phyloP scores from a whole-genome alignment of 2,329 filamentous ascomycete species.

The Pseudohalonectria lignicola region DNA sequence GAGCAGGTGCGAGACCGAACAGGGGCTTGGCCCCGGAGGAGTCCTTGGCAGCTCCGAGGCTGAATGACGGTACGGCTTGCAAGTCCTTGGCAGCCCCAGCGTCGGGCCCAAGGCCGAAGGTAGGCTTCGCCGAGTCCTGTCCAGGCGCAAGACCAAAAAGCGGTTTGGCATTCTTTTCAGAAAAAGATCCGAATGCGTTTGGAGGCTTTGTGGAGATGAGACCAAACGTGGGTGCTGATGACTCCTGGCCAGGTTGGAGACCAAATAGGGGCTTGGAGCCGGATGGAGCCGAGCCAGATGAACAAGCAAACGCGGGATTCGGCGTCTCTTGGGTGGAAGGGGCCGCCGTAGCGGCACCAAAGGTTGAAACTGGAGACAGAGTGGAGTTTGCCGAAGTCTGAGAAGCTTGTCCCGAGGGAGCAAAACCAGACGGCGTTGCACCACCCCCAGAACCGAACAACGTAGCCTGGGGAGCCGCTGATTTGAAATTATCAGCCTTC shows the following conservation, averaged over 20 bases:
- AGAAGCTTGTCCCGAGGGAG: no score
- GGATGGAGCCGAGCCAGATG: slow-evolving; percentile 7
- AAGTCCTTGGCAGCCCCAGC: no score
- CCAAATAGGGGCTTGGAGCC: slow-evolving; percentile 16
- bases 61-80: slow-evolving; percentile 25
- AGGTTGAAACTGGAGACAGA: no score
- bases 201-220: slow-evolving; percentile 11
- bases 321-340: background rate
- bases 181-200: slow-evolving; percentile 15
- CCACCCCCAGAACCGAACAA: no score
- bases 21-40: background rate
- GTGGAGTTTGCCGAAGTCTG: no score
- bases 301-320: slow-evolving; percentile 3
- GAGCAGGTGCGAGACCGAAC: no score
- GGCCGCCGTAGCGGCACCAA: slow-evolving; percentile 18
- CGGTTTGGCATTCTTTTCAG: background rate
- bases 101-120: slow-evolving; percentile 6
- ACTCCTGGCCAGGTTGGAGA: slow-evolving; percentile 4
- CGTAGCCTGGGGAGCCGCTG: no score
- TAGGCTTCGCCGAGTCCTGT: slow-evolving; percentile 4
- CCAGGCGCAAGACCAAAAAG: slow-evolving; percentile 1
- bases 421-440: no score
- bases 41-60: slow-evolving; percentile 4
- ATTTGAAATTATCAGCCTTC: no score
- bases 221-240: background rate